Evolutionary conservation across 1,284 basidiomycete species (phyloP), one percentile per base, ranked within the genome.

Genomic region (Austroboletus olivaceoglutinosus): DNA sequence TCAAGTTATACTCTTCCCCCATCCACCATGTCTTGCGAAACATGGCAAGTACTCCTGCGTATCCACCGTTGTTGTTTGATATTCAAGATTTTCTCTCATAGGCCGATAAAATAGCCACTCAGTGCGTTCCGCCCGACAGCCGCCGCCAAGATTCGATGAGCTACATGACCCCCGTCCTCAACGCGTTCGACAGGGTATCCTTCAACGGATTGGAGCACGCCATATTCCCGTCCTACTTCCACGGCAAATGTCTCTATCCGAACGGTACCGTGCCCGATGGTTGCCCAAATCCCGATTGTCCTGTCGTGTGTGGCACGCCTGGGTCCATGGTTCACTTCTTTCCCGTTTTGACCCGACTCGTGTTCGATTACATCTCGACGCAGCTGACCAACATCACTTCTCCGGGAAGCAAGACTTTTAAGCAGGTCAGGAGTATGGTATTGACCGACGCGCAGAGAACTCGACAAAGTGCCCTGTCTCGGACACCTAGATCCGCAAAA

Each of bases 231-330:
- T 64, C 67, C 27, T 81, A 72, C 69, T 89, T 89, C 66, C 88
- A 89, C 56, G 88, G 87, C 50, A 90, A 87, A 69, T 89, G 87
- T 60, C 78, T 80, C 58, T 61, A 72, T 38, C 61, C 56, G 8
- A 72, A 80, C 50, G 82, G 78, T 43, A 68, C 75, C 48, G 76
- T 82, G 23, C 86, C 86, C 13, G 47, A 69, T 5, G 88, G 87
- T 25, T 90, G 88, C 58, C 86, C 87, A 3, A 86, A 89, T 59
- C 86, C 86, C 27, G 80, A 88, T 62, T 89, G 87, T 63, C 79
- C 84, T 30, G 77, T 86, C 51, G 78, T 87, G 39, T 89, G 86
- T 58, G 86, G 87, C 60, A 89, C 86, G 7, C 85, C 87, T n/a
- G 86, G 86, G 15, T 89, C 86, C 8, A 69, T 89, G 58, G 77